Base-by-base conservation (phyloP, 108 stramenopile species). In the Cyclotella baltica region DNA sequence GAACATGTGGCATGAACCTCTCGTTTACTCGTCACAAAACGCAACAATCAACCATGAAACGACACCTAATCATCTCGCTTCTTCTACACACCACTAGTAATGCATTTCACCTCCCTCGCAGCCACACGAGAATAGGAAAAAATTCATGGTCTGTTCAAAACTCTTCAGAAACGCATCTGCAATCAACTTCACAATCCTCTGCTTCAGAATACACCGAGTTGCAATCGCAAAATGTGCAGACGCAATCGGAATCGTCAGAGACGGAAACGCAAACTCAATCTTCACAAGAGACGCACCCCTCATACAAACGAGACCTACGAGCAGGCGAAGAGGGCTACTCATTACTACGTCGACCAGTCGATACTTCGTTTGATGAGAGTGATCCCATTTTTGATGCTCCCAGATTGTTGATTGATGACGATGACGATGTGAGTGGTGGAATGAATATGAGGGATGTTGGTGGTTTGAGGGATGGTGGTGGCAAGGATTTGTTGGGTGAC, bases 311-410 rank as follows among this genome's bases (percentile, higher is more conserved):
- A 43, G 9, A 19, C n/a, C 25, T 33, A 18, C 86, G 87, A 19
- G 93, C 93, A 19, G 93, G 93, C 38, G 71, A 78, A 62, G 87
- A 88, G 34, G 93, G 93, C 28, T 92, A 87, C 76, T 90, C 89
- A 11, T 9, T 94, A 0, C 38, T 92, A 30, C 86, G 93, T 37
- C 91, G 87, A 67, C 93, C 93, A 0, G 62, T 90, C 9, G 64
- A n/a, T n/a, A n/a, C n/a, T n/a, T n/a, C 70, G n/a, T 91, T 89
- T 79, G 90, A 91, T 80, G 81, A 89, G 20, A 22, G 19, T 10
- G 89, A 88, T 74, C 91, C 91, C 1, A 78, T 66, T n/a, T 90
- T 90, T 71, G 80, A 73, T 16, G 87, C 78, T 5, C 91, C 91
- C 11, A 71, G 46, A 48, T 52, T 76, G 1, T 69, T 94, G 55